phyloP scores from a whole-genome alignment of 106 monocot species.

The Gastrodia elata region DNA sequence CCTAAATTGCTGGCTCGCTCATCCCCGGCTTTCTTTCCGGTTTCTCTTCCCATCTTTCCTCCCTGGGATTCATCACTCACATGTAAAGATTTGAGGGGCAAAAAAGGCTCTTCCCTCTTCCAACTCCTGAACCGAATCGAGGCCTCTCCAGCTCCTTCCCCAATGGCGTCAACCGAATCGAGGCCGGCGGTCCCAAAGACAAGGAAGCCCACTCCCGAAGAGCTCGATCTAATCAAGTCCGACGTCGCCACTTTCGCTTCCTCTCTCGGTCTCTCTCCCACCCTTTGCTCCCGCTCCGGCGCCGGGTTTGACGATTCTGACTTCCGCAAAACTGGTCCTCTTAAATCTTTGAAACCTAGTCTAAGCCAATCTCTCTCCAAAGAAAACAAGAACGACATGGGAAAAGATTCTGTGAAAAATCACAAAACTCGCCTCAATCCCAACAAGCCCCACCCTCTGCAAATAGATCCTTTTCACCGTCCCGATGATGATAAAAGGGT shows the following conservation, averaged over 20 bases:
- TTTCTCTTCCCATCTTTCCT: not conserved
- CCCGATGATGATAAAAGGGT: conserved; percentile 1
- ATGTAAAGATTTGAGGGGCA: conserved; percentile 1
- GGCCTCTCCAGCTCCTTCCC: not conserved
- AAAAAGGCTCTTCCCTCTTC: not conserved
- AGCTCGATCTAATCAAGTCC: not conserved
- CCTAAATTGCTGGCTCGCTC: not conserved
- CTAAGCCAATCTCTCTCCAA: not conserved
- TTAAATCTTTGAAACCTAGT: not conserved
- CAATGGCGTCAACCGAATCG: not conserved
- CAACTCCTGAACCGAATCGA: no score
- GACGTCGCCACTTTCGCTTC: not conserved
- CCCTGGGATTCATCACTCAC: not conserved
- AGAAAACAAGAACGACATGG: not conserved
- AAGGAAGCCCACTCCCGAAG: conserved; percentile 18
- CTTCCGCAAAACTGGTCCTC: not conserved
- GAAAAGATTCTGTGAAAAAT: not conserved
- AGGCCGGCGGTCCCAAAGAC: conserved; percentile 11
- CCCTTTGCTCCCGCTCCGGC: not conserved
- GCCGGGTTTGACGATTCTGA: not conserved
- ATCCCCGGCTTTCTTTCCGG: no score
- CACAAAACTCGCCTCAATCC: not conserved
- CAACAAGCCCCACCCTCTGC: not conserved
- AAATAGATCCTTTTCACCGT: not conserved
- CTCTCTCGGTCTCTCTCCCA: not conserved